Conservation (phyloP, 75 land plant genomes). For the Cunninghamia lanceolata region DNA sequence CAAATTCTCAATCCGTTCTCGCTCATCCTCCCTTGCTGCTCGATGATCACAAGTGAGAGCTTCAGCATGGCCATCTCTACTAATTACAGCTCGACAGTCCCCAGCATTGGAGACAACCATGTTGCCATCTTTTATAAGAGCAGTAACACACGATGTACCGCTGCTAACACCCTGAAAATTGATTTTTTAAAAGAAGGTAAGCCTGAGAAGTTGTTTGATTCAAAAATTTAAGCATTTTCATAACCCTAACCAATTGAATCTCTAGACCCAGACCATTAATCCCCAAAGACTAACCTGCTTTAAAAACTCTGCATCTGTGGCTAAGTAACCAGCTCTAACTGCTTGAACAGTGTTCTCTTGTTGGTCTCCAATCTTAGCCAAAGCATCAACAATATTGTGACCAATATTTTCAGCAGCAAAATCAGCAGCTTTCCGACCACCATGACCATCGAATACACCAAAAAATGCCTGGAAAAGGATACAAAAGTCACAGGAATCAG, state of each 20-base stretch:
- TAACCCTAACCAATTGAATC: background rate
- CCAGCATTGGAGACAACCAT: slow-evolving; percentile 81
- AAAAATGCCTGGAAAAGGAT: slow-evolving; percentile 61
- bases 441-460: slow-evolving; percentile 92
- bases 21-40: slow-evolving; percentile 67
- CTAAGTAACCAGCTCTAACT: slow-evolving; percentile 53
- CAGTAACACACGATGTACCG: slow-evolving; percentile 81
- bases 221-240: background rate
- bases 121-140: slow-evolving; percentile 48
- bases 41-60: slow-evolving; percentile 75
- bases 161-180: slow-evolving; percentile 28
- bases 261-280: background rate
- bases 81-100: slow-evolving; percentile 78
- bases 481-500: background rate
- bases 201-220: background rate
- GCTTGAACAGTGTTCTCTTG: slow-evolving; percentile 36
- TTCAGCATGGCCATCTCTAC: slow-evolving; percentile 64
- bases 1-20: slow-evolving; percentile 46
- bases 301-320: slow-evolving; percentile 61
- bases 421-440: slow-evolving; percentile 72
- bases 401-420: slow-evolving; percentile 63
- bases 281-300: slow-evolving; percentile 14
- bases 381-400: slow-evolving; percentile 38
- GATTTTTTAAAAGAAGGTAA: background rate
- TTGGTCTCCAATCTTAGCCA: slow-evolving; percentile 18